Evolutionary conservation across 805 yeast species (phyloP), one percentile per base, ranked within the genome.

Genomic region (Candida xyloterini): DNA sequence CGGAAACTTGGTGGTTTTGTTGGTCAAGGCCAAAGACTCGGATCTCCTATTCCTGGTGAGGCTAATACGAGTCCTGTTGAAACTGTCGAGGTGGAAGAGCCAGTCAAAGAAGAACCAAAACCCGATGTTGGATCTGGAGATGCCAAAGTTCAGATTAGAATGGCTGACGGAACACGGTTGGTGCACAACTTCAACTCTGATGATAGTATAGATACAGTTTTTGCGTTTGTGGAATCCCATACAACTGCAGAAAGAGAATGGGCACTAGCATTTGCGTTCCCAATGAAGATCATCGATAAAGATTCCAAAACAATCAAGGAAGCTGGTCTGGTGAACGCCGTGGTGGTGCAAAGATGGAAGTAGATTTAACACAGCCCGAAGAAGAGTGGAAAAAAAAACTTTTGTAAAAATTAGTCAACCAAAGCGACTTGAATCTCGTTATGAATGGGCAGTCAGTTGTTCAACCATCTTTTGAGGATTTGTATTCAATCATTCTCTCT

Each of bases 41-140:
- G 99, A 1, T 82, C 95, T 1, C 93, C 95, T 2, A 83, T 86
- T 15, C 93, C 95, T 0, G 86, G 89, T 0, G 93, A 84, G 35
- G 66, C 10, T 30, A 27, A 34, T 3, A 45, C 61, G 22, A 47
- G 53, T n/a, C 52, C 54, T 18, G 45, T 18, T 10, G 44, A 44
- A 21, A 44, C n/a, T 23, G 4, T 9, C 7, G n/a, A 42, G 7
- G 51, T 42, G 5, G 54, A 50, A 11, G 36, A 40, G 15, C 30
- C 38, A 5, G 20, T 13, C 11, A 25, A 20, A 6, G 48, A 53
- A 40, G 40, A 26, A 15, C 18, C 39, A 3, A 49, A 53, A 43
- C 11, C 25, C 7, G 45, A 57, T 13, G 47, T 52, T 25, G 49
- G 44, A 15, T 47, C 51, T 6, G 57, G 95, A 5, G 93, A 87